Conservation (phyloP, 352 stramenopile genomes). For the Phytopythium delawarense region DNA sequence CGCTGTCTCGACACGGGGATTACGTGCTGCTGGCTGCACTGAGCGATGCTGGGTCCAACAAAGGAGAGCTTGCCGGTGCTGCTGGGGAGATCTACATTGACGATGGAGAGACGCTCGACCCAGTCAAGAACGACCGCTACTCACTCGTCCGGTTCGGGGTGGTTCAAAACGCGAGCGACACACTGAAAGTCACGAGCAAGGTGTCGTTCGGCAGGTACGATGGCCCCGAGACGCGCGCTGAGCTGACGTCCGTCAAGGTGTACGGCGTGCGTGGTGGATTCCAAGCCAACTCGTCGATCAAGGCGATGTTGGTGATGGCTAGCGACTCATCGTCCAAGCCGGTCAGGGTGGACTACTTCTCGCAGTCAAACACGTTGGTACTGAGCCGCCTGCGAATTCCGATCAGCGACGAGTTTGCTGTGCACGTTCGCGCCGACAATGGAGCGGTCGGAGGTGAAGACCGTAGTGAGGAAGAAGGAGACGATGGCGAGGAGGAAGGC, state of each 20-base stretch:
- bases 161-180: slow-evolving; percentile 27
- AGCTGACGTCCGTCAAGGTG: slow-evolving; percentile 46
- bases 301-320: slow-evolving; percentile 15
- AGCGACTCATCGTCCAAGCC: slow-evolving; percentile 4
- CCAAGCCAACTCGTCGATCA: slow-evolving; percentile 53
- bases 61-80: slow-evolving; percentile 16
- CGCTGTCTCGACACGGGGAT: slow-evolving; percentile 44
- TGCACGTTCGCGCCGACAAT: slow-evolving; percentile 20
- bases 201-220: slow-evolving; percentile 43
- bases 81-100: slow-evolving; percentile 72
- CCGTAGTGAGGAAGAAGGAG: neutral
- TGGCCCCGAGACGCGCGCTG: slow-evolving; percentile 61
- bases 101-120: slow-evolving; percentile 62
- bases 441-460: neutral
- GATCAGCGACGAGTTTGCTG: slow-evolving; percentile 46
- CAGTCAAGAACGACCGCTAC: slow-evolving; percentile 52
- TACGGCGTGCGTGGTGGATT: slow-evolving; percentile 53
- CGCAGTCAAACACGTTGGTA: slow-evolving; percentile 59
- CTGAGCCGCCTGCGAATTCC: slow-evolving; percentile 35
- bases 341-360: slow-evolving; percentile 60
- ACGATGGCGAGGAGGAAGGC: slow-evolving; percentile 8
- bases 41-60: slow-evolving; percentile 3
- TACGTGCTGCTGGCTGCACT: slow-evolving; percentile 61
- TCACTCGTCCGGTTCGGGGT: slow-evolving; percentile 44
- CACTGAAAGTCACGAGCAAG: slow-evolving; percentile 36